Percentiles rank a stretch among this genome's conserved stretches.
phyloP scores from a whole-genome alignment of 176 grass and related monocot species.

The Oryza glumipatula region DNA sequence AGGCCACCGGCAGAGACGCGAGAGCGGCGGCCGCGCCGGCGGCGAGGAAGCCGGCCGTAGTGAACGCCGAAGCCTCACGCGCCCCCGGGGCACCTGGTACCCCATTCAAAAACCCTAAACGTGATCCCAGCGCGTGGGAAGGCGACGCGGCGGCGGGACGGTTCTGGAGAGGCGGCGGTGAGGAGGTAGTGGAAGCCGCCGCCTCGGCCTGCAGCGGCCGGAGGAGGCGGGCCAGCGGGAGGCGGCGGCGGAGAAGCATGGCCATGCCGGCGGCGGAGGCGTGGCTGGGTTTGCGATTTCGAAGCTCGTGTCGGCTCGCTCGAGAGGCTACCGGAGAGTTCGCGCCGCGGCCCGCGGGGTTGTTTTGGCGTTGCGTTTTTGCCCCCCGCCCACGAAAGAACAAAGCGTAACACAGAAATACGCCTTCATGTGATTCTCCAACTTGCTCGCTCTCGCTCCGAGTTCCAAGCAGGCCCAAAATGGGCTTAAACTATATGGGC shows the following conservation, averaged over 20 bases:
- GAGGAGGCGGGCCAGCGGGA: constrained; percentile 40
- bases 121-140: constrained; percentile 10
- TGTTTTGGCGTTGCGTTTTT: constrained; percentile 27
- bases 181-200: constrained; percentile 11
- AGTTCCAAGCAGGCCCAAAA: not conserved
- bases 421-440: constrained; percentile 19
- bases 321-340: constrained; percentile 19
- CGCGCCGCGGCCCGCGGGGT: constrained; percentile 12
- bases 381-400: constrained; percentile 48
- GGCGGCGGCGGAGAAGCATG: constrained; percentile 51
- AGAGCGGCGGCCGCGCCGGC: constrained; percentile 33
- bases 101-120: not conserved
- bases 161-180: constrained; percentile 27
- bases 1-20: constrained; percentile 46
- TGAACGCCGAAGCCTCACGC: not conserved
- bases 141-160: constrained; percentile 35
- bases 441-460: not conserved
- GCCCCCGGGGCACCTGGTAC: not conserved
- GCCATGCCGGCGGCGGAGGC: constrained; percentile 13
- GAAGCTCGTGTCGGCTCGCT: not conserved
- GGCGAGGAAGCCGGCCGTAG: constrained; percentile 41
- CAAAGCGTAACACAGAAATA: not conserved
- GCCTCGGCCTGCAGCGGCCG: constrained; percentile 26
- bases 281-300: not conserved
- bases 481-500: not conserved